A percentile compares a stretch with the other conserved stretches of the same genome.
Evolutionary conservation across 2,329 filamentous ascomycete genomes (phyloP).

Genomic region (Penicillium sp.): DNA sequence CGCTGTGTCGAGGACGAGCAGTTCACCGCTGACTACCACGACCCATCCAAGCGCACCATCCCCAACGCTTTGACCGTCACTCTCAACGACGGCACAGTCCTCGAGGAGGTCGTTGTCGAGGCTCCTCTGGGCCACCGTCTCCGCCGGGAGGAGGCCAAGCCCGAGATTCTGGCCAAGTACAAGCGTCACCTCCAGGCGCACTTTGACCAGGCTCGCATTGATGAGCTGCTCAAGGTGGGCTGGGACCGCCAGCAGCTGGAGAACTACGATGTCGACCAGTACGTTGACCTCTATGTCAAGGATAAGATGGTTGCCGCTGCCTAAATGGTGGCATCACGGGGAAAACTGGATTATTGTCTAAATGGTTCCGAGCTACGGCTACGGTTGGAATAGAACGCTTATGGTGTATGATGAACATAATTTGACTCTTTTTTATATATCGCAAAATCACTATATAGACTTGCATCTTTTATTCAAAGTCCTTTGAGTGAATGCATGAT

Average conservation of each 20-base stretch:
- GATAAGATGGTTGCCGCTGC: conserved; percentile 46
- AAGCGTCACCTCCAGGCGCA: conserved; percentile 87
- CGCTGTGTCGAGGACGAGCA: conserved; percentile 93
- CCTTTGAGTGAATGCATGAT: not conserved
- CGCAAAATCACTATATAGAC: conserved; percentile 25
- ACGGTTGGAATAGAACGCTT: not conserved
- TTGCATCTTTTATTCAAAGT: conserved; percentile 2
- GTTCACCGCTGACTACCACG: conserved; percentile 94
- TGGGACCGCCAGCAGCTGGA: conserved; percentile 76
- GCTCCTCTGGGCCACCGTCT: conserved; percentile 91
- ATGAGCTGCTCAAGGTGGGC: conserved; percentile 80
- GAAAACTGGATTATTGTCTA: not conserved
- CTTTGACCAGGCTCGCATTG: conserved; percentile 74
- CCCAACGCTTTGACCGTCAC: conserved; percentile 95
- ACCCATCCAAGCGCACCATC: conserved; percentile 91
- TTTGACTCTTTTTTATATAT: conserved; percentile 9
- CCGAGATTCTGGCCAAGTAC: conserved; percentile 93
- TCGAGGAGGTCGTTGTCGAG: conserved; percentile 90
- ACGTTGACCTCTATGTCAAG: conserved; percentile 82
- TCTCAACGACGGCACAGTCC: conserved; percentile 87
- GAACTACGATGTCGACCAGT: conserved; percentile 83
- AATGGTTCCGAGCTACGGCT: not conserved
- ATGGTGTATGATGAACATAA: conserved; percentile 22
- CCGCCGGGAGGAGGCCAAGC: conserved; percentile 94
- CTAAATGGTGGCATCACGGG: not conserved